Evolutionary conservation across 192 early-diverging fungal species (phyloP), one percentile per base, ranked within the genome.

Genomic region (Entophlyctis luteolus): DNA sequence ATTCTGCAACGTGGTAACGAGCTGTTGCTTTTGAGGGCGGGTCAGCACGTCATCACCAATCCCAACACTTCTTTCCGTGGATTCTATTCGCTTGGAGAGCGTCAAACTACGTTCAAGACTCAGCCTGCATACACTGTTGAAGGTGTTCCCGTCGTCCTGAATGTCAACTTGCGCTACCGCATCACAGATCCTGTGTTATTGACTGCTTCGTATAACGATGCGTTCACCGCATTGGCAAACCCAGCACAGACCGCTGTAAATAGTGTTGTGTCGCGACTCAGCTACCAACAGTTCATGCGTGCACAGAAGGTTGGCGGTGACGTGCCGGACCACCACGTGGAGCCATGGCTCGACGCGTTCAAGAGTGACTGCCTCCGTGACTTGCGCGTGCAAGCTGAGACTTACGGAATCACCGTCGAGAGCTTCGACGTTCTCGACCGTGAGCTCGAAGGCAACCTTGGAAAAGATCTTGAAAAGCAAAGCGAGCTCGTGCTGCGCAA

Each of bases 11-110:
- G 72, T 39, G 75, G 68, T 25, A 77, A 75, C 20, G 58, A 77
- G 23, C 53, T 81, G 4, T 38, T 81, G 2, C 53, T 63, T 3
- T 55, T 81, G 14, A 38, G 71, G n/a, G 79, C 74, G 29, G 79
- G 79, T 12, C 79, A 81, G 72, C 79, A 81, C 50, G 77, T 78
- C 49, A 76, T 81, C 35, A 79, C 77, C 10, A 76, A 78, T 42
- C 67, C 74, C 33, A 65, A 69, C 31, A 81, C 79, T 22, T 74
- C 75, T 1, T 81, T 81, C 67, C 67, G 79, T 48, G 54, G 63
- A n/a, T 79, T 81, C 62, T 80, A 75, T 49, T 72, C 74, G 23
- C 72, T 81, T 36, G 78, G 77, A 1, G 79, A 81, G 56, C 65
- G 78, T 4, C 79, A 81, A 32, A 68, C 57, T 3, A 68, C 72